These are phyloP conservation scores for Anthoceros angustus DNA, from an alignment of 225 moss, liverwort and hornwort species.

Conservation along the genomic window DNA sequence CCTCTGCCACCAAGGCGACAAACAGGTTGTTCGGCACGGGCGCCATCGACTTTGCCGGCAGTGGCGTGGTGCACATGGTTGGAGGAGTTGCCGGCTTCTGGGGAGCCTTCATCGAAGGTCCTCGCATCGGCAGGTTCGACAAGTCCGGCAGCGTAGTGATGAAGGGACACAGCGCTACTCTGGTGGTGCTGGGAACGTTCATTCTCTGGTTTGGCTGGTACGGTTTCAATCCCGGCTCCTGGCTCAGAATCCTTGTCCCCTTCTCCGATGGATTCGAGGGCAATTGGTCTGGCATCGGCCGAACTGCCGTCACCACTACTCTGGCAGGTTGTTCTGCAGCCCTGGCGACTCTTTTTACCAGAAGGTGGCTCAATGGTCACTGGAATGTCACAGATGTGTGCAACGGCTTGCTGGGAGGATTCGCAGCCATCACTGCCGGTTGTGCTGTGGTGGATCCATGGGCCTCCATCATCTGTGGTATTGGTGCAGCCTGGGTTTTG, in stretches of 20 bases:
- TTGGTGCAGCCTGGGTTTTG: slow-evolving; percentile 45
- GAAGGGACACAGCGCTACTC: slow-evolving; percentile 61
- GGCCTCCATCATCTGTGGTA: slow-evolving; percentile 66
- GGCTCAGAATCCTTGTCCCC: slow-evolving; percentile 13
- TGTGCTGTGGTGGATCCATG: slow-evolving; percentile 75
- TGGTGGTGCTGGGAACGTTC: slow-evolving; percentile 76
- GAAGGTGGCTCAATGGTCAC: slow-evolving; percentile 47
- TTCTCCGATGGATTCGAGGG: slow-evolving; percentile 34
- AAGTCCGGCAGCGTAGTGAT: slow-evolving; percentile 41
- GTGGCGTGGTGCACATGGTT: slow-evolving; percentile 74
- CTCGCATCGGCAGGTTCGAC: slow-evolving; percentile 57
- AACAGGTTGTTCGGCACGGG: slow-evolving; percentile 30
- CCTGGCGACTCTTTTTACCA: slow-evolving; percentile 64
- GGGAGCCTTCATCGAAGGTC: slow-evolving; percentile 57
- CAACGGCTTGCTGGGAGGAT: slow-evolving; percentile 72
- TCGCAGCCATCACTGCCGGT: slow-evolving; percentile 67
- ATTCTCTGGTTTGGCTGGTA: slow-evolving; percentile 98
- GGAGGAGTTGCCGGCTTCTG: slow-evolving; percentile 53
- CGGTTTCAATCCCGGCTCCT: slow-evolving; percentile 87
- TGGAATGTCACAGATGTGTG: slow-evolving; percentile 84
- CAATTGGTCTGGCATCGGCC: slow-evolving; percentile 57
- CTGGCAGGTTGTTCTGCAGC: slow-evolving; percentile 58
- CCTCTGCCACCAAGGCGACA: slow-evolving; percentile 11
- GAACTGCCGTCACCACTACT: slow-evolving; percentile 74
- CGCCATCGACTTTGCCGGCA: slow-evolving; percentile 59